Evolutionary conservation across 352 stramenopile species (phyloP), one percentile per base, ranked within the genome.

Genomic region (Phytophthora parvispora): DNA sequence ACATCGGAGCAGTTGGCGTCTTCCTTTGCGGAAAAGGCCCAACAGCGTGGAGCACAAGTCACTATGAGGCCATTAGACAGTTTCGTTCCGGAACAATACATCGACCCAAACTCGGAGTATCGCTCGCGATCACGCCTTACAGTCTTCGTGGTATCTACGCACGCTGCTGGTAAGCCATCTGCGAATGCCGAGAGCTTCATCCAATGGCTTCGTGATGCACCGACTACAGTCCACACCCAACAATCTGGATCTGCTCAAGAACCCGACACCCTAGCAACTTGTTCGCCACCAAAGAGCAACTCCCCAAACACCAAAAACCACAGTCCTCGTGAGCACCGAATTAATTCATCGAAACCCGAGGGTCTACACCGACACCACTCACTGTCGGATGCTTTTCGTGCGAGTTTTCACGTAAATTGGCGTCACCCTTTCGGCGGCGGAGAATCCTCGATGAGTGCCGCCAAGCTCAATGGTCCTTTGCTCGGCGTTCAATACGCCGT

Each of bases 141-240:
- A 13, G 77, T 99, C 20, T 98, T 99, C 61, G 70, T 99, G n/a
- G 85, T 98, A 31, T 88, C 97, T 2, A 99, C 97, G 0, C 98
- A 99, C 67, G 96, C 97, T 42, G 96, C 98, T 58, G 97, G 97
- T 8, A 96, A 98, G 61, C 86, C 97, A 16, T 97, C 97, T 7
- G 96, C 99, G 60, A 99, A 98, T 74, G 92, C 97, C 6, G 81
- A 87, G 42, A 65, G 68, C 6, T 98, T 99, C 64, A 78, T 94
- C 16, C 71, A 91, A 28, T 97, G 91, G 75, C 75, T 99, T 36
- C 90, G 53, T 3, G 52, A 50, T 10, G n/a, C 38, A 16, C 18
- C 40, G 20, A 45, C 8, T 13, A n/a, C 40, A 34, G 24, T 45
- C 1, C 15, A 32, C n/a, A n/a, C 34, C 3, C 7, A 25, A n/a